Percentiles rank a stretch among this genome's conserved stretches.
phyloP scores from a whole-genome alignment of 2,329 filamentous ascomycete genomes.

The Aureobasidium sp. region DNA sequence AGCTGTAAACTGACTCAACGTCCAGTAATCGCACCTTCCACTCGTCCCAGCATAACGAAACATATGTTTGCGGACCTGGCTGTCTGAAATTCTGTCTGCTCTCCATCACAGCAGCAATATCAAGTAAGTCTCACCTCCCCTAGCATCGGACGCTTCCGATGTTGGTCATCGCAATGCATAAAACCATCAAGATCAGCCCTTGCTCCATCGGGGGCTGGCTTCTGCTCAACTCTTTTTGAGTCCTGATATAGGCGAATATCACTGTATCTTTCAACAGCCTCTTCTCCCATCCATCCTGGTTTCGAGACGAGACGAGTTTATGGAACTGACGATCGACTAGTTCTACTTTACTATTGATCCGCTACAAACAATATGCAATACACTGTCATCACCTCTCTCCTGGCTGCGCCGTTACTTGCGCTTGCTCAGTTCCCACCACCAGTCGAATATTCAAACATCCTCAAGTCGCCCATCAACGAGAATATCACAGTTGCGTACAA shows the following conservation, averaged over 20 bases:
- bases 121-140: background rate
- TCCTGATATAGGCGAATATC: background rate
- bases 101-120: background rate
- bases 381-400: background rate
- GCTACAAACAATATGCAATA: background rate
- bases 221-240: no score
- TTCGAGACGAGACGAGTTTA: background rate
- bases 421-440: constrained; percentile 35
- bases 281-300: background rate
- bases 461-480: constrained; percentile 55
- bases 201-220: background rate
- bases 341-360: background rate
- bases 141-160: background rate
- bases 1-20: background rate
- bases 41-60: background rate
- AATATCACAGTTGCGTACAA: constrained; percentile 65
- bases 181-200: background rate
- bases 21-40: background rate
- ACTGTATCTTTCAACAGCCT: background rate
- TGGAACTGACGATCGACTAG: background rate
- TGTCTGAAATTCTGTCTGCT: background rate
- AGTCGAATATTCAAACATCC: constrained; percentile 42
- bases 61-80: background rate
- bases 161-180: background rate
- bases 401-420: background rate